phyloP scores from a whole-genome alignment of 2,329 filamentous ascomycete genomes.

The Teratosphaeria viscida region DNA sequence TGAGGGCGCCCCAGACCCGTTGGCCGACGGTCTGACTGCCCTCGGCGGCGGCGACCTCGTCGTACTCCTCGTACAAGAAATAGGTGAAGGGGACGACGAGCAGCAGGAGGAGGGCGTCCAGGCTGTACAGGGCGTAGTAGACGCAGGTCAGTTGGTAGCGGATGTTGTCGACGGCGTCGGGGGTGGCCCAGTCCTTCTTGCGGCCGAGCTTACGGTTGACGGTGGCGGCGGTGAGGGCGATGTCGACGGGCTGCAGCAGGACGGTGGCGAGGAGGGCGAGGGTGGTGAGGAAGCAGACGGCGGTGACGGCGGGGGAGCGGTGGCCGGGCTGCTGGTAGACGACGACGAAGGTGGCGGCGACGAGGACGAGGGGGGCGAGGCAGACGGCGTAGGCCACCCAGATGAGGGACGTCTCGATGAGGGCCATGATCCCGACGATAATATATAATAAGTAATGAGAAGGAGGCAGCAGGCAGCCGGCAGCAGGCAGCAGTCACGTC shows the following conservation, averaged over 20 bases:
- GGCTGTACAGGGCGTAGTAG: constrained; percentile 85
- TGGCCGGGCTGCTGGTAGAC: constrained; percentile 85
- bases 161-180: constrained; percentile 66
- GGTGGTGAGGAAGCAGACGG: constrained; percentile 76
- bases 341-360: constrained; percentile 77
- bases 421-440: constrained; percentile 34
- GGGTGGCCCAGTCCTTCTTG: constrained; percentile 93
- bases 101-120: constrained; percentile 83
- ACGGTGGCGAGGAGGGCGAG: constrained; percentile 84
- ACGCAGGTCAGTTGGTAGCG: constrained; percentile 72
- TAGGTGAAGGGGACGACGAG: constrained; percentile 90
- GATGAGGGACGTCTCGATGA: constrained; percentile 82
- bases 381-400: constrained; percentile 89
- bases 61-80: constrained; percentile 97
- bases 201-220: constrained; percentile 61
- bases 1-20: constrained; percentile 72
- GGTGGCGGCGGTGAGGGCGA: constrained; percentile 87
- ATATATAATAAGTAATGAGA: too few species aligned
- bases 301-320: constrained; percentile 68
- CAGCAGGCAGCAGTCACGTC: not conserved
- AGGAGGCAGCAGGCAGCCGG: too few species aligned
- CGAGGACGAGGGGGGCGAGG: constrained; percentile 62
- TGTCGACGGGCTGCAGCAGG: constrained; percentile 85
- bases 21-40: constrained; percentile 60
- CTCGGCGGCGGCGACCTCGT: constrained; percentile 76